Evolutionary conservation across 2,329 filamentous ascomycete genomes (phyloP).

Genomic region (Penicillium capsulatum): DNA sequence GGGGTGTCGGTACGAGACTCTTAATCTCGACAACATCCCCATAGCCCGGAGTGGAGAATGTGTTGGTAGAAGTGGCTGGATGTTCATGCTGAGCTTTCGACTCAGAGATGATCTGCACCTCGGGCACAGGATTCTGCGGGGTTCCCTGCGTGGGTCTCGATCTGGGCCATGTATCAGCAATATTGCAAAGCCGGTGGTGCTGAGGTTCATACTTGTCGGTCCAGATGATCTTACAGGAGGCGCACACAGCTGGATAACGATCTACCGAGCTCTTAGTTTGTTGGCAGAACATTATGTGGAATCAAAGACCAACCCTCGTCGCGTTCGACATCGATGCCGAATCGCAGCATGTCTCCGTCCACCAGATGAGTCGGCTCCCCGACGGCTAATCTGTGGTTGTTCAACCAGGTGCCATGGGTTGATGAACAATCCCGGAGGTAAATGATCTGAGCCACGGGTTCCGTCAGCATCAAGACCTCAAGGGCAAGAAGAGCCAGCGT

Average conservation of each 20-base stretch:
- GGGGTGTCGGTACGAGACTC: no score
- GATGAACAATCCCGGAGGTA: slow-evolving; percentile 54
- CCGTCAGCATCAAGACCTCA: background rate
- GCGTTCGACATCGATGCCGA: slow-evolving; percentile 50
- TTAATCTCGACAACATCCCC: no score
- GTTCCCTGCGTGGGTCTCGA: no score
- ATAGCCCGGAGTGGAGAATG: slow-evolving; percentile 38
- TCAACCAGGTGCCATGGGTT: slow-evolving; percentile 60
- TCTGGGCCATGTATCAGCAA: no score
- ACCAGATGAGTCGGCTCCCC: slow-evolving; percentile 39
- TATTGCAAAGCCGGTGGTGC: background rate
- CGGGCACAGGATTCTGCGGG: background rate
- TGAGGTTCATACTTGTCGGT: slow-evolving; percentile 6
- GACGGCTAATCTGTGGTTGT: slow-evolving; percentile 43
- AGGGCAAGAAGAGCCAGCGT: slow-evolving; percentile 4
- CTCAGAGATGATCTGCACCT: background rate
- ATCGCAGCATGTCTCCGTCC: slow-evolving; percentile 36
- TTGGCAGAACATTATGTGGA: background rate
- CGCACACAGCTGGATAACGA: slow-evolving; percentile 31
- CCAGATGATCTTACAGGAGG: slow-evolving; percentile 32
- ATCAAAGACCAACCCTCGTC: slow-evolving; percentile 36
- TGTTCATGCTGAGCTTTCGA: background rate
- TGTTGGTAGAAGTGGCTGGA: slow-evolving; percentile 28
- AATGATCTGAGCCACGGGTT: slow-evolving; percentile 34
- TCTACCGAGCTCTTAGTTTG: background rate